These are phyloP conservation scores for Phoma sp. DNA, from an alignment of 2,329 filamentous ascomycete genomes.

Conservation along the genomic window DNA sequence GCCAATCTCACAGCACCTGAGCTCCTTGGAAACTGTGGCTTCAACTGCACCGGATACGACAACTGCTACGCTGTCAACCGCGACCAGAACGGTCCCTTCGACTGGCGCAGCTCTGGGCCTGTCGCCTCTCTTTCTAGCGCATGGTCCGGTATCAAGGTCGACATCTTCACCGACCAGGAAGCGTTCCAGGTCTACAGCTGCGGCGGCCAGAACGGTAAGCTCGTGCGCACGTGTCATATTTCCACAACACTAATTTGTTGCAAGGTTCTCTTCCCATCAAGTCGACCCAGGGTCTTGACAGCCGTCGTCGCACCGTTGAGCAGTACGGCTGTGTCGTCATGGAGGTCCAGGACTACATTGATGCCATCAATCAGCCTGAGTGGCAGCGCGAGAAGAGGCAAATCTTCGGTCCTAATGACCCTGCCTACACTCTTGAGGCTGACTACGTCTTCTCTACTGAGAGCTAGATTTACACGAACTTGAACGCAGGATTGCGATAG, in stretches of 20 bases:
- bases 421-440: slow-evolving; percentile 54
- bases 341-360: slow-evolving; percentile 93
- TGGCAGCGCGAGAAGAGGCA: slow-evolving; percentile 72
- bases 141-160: slow-evolving; percentile 83
- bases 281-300: slow-evolving; percentile 69
- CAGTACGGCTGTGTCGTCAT: slow-evolving; percentile 87
- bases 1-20: slow-evolving; percentile 68
- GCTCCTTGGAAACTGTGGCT: slow-evolving; percentile 76
- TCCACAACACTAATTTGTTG: slow-evolving; percentile 10
- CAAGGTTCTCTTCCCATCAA: slow-evolving; percentile 67
- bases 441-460: slow-evolving; percentile 52
- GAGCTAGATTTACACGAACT: slow-evolving; percentile 3
- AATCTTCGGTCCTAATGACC: slow-evolving; percentile 55
- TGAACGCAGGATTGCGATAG: neutral
- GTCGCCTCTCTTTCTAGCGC: slow-evolving; percentile 71
- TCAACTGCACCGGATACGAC: slow-evolving; percentile 84
- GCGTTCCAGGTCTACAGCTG: slow-evolving; percentile 91
- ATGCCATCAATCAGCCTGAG: slow-evolving; percentile 88
- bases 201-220: slow-evolving; percentile 71
- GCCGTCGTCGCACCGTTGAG: slow-evolving; percentile 67
- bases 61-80: slow-evolving; percentile 75
- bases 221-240: neutral
- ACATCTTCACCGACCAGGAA: slow-evolving; percentile 82
- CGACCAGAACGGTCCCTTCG: slow-evolving; percentile 60
- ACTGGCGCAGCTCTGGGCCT: slow-evolving; percentile 68